Conservation (phyloP, 352 stramenopile genomes). For the Globisporangium emineosum region DNA sequence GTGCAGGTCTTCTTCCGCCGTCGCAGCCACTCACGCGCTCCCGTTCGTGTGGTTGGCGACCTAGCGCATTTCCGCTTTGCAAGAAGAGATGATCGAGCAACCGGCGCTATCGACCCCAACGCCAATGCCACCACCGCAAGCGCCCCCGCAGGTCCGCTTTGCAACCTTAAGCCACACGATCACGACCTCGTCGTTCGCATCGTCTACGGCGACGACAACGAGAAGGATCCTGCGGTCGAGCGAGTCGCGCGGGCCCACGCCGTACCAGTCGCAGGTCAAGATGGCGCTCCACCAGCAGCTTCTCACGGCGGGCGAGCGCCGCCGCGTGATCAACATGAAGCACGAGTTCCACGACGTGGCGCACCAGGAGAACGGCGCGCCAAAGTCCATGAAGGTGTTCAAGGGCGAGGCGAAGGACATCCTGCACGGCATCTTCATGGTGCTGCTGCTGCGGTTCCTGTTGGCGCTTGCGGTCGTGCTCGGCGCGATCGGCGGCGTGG, state of each 20-base stretch:
- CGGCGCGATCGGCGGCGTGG: constrained; percentile 28
- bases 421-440: constrained; percentile 56
- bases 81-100: not conserved
- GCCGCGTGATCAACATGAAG: constrained; percentile 28
- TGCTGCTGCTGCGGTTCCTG: constrained; percentile 53
- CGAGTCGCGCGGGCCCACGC: constrained; percentile 3
- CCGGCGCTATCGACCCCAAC: too few species aligned
- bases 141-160: not conserved
- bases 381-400: constrained; percentile 58
- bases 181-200: not conserved
- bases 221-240: constrained; percentile 6
- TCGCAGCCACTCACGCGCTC: not conserved
- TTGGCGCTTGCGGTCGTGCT: constrained; percentile 36
- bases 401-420: constrained; percentile 54
- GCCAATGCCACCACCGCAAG: too few species aligned
- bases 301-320: constrained; percentile 19
- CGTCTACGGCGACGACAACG: constrained; percentile 3
- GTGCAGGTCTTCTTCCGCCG: not conserved
- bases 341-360: constrained; percentile 32
- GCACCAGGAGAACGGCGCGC: constrained; percentile 43
- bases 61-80: not conserved
- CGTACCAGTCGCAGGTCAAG: constrained; percentile 22
- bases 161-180: constrained; percentile 5
- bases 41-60: not conserved
- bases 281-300: constrained; percentile 20